Evolutionary conservation across 192 early-diverging fungal species (phyloP).

Genomic region (Coemansia sp.): DNA sequence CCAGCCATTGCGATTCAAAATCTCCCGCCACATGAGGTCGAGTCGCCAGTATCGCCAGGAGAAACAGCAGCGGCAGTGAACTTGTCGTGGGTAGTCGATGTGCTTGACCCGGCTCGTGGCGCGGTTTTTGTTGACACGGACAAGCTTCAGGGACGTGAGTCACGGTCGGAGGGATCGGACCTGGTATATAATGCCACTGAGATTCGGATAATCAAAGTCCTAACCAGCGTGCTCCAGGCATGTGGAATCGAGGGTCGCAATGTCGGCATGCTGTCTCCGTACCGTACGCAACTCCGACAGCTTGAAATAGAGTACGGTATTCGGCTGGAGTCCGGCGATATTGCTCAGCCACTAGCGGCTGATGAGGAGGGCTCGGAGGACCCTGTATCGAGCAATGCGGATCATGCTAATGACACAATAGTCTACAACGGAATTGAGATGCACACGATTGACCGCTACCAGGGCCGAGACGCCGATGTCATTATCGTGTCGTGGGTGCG

Average conservation of each 20-base stretch:
- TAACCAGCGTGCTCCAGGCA: constrained; percentile 61
- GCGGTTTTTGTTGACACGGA: constrained; percentile 89
- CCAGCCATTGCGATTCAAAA: constrained; percentile 17
- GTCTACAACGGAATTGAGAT: constrained; percentile 63
- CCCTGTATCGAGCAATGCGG: not conserved
- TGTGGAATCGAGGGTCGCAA: constrained; percentile 69
- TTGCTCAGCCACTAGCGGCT: not conserved
- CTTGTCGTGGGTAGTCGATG: constrained; percentile 64
- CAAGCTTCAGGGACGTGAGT: constrained; percentile 66
- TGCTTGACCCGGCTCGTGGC: constrained; percentile 66
- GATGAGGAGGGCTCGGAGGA: not conserved
- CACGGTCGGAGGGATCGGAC: constrained; percentile 53
- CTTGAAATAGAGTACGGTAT: constrained; percentile 51
- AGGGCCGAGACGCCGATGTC: constrained; percentile 92
- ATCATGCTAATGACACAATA: not conserved
- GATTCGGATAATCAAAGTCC: constrained; percentile 63
- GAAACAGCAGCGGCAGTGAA: not conserved
- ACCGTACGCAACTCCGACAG: constrained; percentile 70
- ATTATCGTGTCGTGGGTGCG: constrained; percentile 91
- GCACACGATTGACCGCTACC: constrained; percentile 91
- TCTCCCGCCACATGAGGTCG: constrained; percentile 16
- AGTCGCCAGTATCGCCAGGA: not conserved
- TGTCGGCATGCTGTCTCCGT: constrained; percentile 88
- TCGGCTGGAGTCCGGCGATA: constrained; percentile 11
- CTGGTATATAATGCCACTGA: constrained; percentile 76